phyloP scores from a whole-genome alignment of 495 filamentous ascomycete genomes.

The Beverwykella pulmonaria region DNA sequence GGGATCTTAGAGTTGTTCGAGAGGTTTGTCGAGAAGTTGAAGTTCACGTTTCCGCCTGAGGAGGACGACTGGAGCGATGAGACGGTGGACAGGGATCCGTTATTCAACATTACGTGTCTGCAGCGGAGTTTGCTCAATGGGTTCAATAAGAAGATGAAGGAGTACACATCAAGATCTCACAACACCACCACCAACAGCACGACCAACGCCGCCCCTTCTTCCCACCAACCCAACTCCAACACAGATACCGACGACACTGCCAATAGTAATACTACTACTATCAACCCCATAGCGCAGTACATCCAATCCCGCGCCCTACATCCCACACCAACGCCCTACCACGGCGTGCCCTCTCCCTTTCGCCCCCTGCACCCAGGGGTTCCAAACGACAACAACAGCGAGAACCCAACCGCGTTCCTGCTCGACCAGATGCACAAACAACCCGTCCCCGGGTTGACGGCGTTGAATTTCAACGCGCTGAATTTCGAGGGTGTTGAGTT shows the following conservation, averaged over 20 bases:
- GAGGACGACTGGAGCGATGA: not conserved
- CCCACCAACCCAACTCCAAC: not conserved
- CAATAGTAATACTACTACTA: not conserved
- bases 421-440: not conserved
- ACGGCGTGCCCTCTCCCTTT: not conserved
- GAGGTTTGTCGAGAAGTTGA: constrained; percentile 14
- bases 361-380: not conserved
- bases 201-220: not conserved
- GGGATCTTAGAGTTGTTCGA: constrained; percentile 10
- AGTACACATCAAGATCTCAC: constrained; percentile 1
- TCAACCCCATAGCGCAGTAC: not conserved
- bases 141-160: constrained; percentile 15
- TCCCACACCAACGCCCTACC: not conserved
- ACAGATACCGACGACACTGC: not conserved
- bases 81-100: not conserved
- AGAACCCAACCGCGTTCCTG: not conserved
- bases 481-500: not conserved
- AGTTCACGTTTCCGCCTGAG: constrained; percentile 10
- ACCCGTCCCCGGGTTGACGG: not conserved
- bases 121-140: constrained; percentile 24
- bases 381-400: not conserved
- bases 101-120: constrained; percentile 13
- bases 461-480: constrained; percentile 4
- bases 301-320: not conserved
- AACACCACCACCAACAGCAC: not conserved